A percentile compares a stretch with the other conserved stretches of the same genome.
phyloP scores from a whole-genome alignment of 2,329 filamentous ascomycete species.

The Monosporascus sp. region DNA sequence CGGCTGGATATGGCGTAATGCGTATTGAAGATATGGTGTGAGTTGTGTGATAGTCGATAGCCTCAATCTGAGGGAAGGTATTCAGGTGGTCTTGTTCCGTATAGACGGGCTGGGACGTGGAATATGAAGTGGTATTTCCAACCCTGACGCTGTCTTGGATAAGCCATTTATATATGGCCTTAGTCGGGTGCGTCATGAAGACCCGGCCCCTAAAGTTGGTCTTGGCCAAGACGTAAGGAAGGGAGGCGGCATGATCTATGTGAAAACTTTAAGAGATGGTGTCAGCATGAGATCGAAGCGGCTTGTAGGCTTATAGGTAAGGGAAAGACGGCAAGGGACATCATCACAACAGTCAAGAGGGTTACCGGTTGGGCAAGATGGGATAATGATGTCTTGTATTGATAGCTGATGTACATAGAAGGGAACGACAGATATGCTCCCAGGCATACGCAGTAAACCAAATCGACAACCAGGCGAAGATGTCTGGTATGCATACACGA shows the following conservation, averaged over 20 bases:
- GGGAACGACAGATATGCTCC: slow-evolving; percentile 9
- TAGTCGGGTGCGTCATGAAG: slow-evolving; percentile 99
- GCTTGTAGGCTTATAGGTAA: slow-evolving; percentile 1
- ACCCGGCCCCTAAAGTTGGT: slow-evolving; percentile 95
- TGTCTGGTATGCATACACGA: slow-evolving; percentile 5
- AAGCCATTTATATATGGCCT: slow-evolving; percentile 99
- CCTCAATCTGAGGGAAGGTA: slow-evolving; percentile 90
- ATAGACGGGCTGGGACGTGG: slow-evolving; percentile 72
- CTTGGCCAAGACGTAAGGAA: slow-evolving; percentile 95
- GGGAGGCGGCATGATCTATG: slow-evolving; percentile 95
- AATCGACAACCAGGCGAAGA: background rate
- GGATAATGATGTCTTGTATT: slow-evolving; percentile 36
- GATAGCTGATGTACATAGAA: slow-evolving; percentile 32
- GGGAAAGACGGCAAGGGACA: slow-evolving; percentile 1
- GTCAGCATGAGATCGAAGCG: slow-evolving; percentile 8
- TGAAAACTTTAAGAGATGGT: slow-evolving; percentile 70
- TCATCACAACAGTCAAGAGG: slow-evolving; percentile 21
- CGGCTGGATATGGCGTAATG: slow-evolving; percentile 94
- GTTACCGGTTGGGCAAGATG: slow-evolving; percentile 20
- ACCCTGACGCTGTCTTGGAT: slow-evolving; percentile 96
- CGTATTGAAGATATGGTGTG: slow-evolving; percentile 95
- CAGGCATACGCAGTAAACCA: background rate
- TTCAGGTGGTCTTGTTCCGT: slow-evolving; percentile 93
- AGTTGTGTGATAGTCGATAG: slow-evolving; percentile 96
- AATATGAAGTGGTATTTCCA: slow-evolving; percentile 61